Evolutionary conservation across 352 stramenopile genomes (phyloP), one percentile per base, ranked within the genome.

Genomic region (Globisporangium solare): DNA sequence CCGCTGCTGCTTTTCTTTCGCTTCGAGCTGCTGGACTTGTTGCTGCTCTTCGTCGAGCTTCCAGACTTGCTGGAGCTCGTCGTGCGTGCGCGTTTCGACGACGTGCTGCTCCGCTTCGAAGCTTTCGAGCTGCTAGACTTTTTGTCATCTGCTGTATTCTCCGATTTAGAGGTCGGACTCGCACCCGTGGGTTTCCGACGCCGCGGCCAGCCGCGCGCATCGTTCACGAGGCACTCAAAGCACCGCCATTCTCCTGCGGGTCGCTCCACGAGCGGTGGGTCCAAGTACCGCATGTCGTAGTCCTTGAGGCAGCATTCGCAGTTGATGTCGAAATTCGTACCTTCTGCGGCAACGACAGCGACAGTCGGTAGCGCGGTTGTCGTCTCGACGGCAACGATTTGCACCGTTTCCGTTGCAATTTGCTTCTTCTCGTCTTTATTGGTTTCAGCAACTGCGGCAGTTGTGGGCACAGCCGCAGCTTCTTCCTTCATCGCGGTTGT

Each of bases 221-320:
- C 83, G 50, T 95, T 95, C 20, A 95, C 86, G 8, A 95, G 74
- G 47, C 86, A 95, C 55, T 95, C 86, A 58, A 95, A 94, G 60
- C 86, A 95, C 20, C 81, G 71, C 86, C 86, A 95, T 42, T 93
- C 85, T 41, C 84, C 85, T 17, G 64, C 63, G 2, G 85, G 85
- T 20, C 79, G 83, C 47, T 91, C 76, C 11, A 84, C 71, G 14
- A 95, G 70, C 2, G 85, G 85, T 56, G 85, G 85, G 22, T 95
- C 85, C 31, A 95, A 43, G 56, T 93, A 91, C 41, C 83, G 74
- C 66, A 89, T 89, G 64, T 95, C 85, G 45, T 95, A 93, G 18
- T 71, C 73, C 41, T 90, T 89, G 42, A 80, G 81, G 57, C 85
- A 95, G 21, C 72, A 79, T 27, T 78, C 79, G 32, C 85, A 95